Evolutionary conservation across 1,139 yeast species (phyloP), one percentile per base, ranked within the genome.

Genomic region (Candida freyschussii): DNA sequence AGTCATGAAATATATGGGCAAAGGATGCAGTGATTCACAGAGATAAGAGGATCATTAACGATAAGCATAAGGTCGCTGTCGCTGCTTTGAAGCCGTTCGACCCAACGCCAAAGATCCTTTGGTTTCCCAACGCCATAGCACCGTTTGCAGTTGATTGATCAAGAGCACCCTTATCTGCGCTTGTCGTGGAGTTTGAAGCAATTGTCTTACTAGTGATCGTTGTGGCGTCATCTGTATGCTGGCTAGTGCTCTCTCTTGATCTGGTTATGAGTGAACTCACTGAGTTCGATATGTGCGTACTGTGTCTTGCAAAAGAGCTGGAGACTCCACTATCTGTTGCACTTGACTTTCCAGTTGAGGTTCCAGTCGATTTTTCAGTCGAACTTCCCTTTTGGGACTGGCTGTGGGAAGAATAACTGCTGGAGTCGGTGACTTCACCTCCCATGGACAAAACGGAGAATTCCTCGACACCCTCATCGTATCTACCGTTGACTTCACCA

Each of bases 401-500:
- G 24, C 24, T 21, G 13, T 7, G 12, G n/a, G n/a, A n/a, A n/a
- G n/a, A n/a, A n/a, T n/a, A n/a, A n/a, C n/a, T n/a, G n/a, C 17
- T 13, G 13, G 27, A 16, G 3, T n/a, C 12, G 16, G 37, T 13
- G 7, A 20, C 15, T 4, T 23, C 28, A 8, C 50, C 60, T 32
- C 64, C 64, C 28, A 41, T 39, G 26, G 56, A 60, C 36, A 76
- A 61, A 17, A 55, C 48, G 14, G 56, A 60, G 46, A 75, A 75
- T 30, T 78, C 81, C 9, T 56, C 52, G 28, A 62, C 57, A 9
- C 76, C 84, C 39, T 67, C 58, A 1, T 57, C 55, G 28, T 57
- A 53, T 57, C 87, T 73, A 12, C 86, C 91, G 48, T 76, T 68
- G 27, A 84, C 67, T 34, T 60, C 54, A 37, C 95, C 95, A 48